A percentile compares a stretch with the other conserved stretches of the same genome.
phyloP scores from a whole-genome alignment of 352 stramenopile genomes.

The Nothophytophthora sp. region DNA sequence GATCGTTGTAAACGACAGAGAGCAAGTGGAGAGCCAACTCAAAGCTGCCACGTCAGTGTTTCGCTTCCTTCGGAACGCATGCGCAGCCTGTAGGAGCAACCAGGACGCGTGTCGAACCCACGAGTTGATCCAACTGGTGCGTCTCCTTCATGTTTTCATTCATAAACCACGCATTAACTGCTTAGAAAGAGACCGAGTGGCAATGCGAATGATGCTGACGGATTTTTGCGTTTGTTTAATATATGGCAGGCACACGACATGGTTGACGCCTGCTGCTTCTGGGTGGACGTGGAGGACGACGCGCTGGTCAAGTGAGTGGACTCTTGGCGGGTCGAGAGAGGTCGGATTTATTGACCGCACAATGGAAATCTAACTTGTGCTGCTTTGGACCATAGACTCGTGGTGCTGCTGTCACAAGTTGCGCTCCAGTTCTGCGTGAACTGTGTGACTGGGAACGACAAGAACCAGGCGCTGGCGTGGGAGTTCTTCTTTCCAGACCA shows the following conservation, averaged over 20 bases:
- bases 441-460: constrained; percentile 39
- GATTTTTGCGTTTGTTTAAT: not conserved
- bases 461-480: constrained; percentile 59
- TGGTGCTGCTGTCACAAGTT: constrained; percentile 64
- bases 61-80: constrained; percentile 77
- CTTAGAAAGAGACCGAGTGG: too few species aligned
- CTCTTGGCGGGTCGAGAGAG: not conserved
- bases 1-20: constrained; percentile 27
- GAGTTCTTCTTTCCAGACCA: constrained; percentile 64
- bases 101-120: constrained; percentile 44
- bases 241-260: constrained; percentile 40
- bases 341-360: not conserved
- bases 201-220: too few species aligned
- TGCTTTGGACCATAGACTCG: constrained; percentile 22
- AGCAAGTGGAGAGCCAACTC: constrained; percentile 5
- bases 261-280: constrained; percentile 43
- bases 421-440: constrained; percentile 81
- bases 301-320: constrained; percentile 35
- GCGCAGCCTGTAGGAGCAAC: constrained; percentile 42
- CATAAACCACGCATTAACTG: too few species aligned
- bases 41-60: constrained; percentile 44
- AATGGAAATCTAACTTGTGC: constrained; percentile 2
- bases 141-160: too few species aligned
- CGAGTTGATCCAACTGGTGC: constrained; percentile 18
- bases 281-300: constrained; percentile 65